These are phyloP conservation scores for Trichothecium sympodiale DNA, from an alignment of 2,329 filamentous ascomycete genomes.

Conservation along the genomic window DNA sequence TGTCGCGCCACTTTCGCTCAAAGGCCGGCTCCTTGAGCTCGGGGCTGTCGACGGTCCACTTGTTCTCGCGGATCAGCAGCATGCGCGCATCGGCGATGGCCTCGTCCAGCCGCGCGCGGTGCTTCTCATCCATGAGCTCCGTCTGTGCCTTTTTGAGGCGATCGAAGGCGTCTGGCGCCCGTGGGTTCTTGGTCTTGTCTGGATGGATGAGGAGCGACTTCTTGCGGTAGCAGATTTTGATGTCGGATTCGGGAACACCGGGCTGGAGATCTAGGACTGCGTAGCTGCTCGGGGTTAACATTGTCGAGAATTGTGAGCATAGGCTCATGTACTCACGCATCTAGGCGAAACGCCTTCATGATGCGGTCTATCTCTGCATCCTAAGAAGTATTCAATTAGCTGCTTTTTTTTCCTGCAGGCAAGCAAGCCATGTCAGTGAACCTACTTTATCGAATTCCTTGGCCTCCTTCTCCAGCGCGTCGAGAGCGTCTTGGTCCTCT, in stretches of 20 bases:
- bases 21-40: slow-evolving; percentile 82
- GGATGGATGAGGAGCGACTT: slow-evolving; percentile 99
- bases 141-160: slow-evolving; percentile 90
- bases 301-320: neutral
- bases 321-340: slow-evolving; percentile 33
- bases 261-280: slow-evolving; percentile 92
- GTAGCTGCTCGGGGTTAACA: slow-evolving; percentile 59
- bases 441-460: slow-evolving; percentile 84
- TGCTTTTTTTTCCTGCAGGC: neutral
- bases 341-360: slow-evolving; percentile 71
- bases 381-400: slow-evolving; percentile 32
- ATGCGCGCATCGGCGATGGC: slow-evolving; percentile 92
- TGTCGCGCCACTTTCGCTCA: slow-evolving; percentile 76
- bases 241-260: slow-evolving; percentile 89
- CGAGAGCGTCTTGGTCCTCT: slow-evolving; percentile 65
- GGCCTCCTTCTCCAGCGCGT: slow-evolving; percentile 70
- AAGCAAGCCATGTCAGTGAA: neutral
- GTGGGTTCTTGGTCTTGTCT: slow-evolving; percentile 88
- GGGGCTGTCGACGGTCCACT: slow-evolving; percentile 79
- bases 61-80: slow-evolving; percentile 87
- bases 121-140: slow-evolving; percentile 87
- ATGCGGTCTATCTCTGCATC: slow-evolving; percentile 96
- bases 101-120: slow-evolving; percentile 78
- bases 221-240: slow-evolving; percentile 87
- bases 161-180: slow-evolving; percentile 91